Percentiles rank a stretch among this genome's conserved stretches.
Evolutionary conservation across 345 rosid genomes (phyloP).

Genomic region (Excoecaria cochinchinensis): DNA sequence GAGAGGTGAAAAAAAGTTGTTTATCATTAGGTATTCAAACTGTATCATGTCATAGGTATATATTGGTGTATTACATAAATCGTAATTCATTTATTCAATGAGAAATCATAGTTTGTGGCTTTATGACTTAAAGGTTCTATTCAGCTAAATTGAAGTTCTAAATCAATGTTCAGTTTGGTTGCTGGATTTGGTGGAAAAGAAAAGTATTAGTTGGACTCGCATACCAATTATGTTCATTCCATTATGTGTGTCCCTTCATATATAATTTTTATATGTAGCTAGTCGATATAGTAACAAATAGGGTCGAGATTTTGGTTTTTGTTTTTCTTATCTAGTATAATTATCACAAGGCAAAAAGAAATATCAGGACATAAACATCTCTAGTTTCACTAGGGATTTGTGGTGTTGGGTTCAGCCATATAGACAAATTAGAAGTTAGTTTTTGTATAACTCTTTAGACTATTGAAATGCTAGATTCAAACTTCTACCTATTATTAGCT

Average conservation of each 20-base stretch:
- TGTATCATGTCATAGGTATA: not conserved
- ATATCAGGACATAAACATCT: not conserved
- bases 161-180: not conserved
- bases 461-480: not conserved
- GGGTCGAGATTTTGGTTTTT: no score
- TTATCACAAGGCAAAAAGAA: no score
- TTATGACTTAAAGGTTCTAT: not conserved
- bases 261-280: no score
- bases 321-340: no score
- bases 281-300: no score
- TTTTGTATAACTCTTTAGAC: not conserved
- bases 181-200: not conserved
- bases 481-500: not conserved
- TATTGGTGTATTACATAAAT: not conserved
- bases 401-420: not conserved
- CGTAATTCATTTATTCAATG: not conserved
- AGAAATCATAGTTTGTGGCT: not conserved
- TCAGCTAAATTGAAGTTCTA: not conserved
- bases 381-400: not conserved
- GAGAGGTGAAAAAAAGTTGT: not conserved
- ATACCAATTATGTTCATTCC: no score
- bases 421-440: not conserved
- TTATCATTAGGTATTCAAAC: not conserved
- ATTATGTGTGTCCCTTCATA: no score
- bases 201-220: not conserved